phyloP scores from a whole-genome alignment of 495 filamentous ascomycete species.

The Glutinoglossum americanum region DNA sequence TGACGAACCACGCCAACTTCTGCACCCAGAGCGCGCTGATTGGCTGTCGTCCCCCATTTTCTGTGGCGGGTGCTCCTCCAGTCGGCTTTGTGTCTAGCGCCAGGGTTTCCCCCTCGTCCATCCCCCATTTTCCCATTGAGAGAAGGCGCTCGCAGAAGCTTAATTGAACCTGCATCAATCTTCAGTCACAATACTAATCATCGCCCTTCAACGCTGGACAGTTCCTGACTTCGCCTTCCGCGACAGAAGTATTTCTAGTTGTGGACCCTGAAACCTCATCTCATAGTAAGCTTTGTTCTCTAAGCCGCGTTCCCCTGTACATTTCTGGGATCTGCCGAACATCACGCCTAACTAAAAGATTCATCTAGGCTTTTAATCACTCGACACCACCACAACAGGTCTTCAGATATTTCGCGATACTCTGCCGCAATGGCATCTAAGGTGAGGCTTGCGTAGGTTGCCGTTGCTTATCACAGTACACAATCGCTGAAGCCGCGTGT shows the following conservation, averaged over 20 bases:
- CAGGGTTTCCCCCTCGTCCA: not conserved
- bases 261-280: not conserved
- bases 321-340: not conserved
- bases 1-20: not conserved
- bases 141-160: not conserved
- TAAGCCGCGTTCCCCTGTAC: not conserved
- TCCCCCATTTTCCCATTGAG: not conserved
- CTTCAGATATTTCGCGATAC: not conserved
- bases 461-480: not conserved
- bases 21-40: not conserved
- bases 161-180: constrained; percentile 2
- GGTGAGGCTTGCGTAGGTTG: constrained; percentile 11
- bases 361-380: not conserved
- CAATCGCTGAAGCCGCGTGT: constrained; percentile 7
- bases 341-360: not conserved
- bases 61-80: too few species aligned
- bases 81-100: too few species aligned
- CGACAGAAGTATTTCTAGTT: not conserved
- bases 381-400: not conserved
- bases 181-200: not conserved
- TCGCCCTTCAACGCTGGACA: not conserved
- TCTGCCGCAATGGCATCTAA: constrained; percentile 23
- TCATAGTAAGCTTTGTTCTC: not conserved
- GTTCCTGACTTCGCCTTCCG: not conserved
- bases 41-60: not conserved